These are phyloP conservation scores for Pseudohyphozyma bogoriensis DNA, from an alignment of 768 basidiomycete genomes.

Conservation along the genomic window DNA sequence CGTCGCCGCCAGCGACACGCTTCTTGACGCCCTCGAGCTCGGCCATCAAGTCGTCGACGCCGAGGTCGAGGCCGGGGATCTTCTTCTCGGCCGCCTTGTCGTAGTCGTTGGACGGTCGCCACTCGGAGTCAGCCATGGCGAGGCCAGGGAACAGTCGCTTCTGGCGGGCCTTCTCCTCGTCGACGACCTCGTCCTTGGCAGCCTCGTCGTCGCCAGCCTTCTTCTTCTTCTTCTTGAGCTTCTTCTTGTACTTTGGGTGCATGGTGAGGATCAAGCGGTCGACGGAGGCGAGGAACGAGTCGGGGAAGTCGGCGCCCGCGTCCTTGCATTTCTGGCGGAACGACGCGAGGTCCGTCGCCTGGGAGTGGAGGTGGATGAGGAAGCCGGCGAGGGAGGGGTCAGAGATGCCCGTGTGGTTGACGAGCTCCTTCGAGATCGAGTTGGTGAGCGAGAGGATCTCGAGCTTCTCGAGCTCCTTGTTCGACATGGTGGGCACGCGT, in stretches of 20 bases:
- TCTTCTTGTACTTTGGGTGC: conserved; percentile 85
- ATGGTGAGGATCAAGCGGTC: conserved; percentile 88
- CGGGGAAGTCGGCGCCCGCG: conserved; percentile 69
- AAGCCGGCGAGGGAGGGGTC: conserved; percentile 95
- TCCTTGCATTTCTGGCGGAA: conserved; percentile 75
- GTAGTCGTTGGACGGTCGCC: conserved; percentile 44
- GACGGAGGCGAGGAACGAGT: conserved; percentile 80
- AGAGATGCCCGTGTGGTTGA: conserved; percentile 54
- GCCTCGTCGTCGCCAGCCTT: conserved; percentile 39
- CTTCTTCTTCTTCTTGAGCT: conserved; percentile 42
- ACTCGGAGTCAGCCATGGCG: conserved; percentile 64
- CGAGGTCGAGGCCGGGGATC: conserved; percentile 42
- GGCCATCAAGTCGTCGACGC: conserved; percentile 80
- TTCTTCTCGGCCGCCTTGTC: conserved; percentile 32
- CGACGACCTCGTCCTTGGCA: conserved; percentile 36
- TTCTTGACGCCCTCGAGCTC: conserved; percentile 59
- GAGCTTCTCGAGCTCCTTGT: conserved; percentile 1
- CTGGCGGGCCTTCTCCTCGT: conserved; percentile 60
- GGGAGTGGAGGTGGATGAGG: conserved; percentile 73
- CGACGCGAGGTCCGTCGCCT: conserved; percentile 43
- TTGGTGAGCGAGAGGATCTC: neutral
- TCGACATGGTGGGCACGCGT: neutral
- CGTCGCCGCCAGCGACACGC: conserved; percentile 46
- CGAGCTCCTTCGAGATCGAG: conserved; percentile 69
- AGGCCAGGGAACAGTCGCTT: conserved; percentile 84